Evolutionary conservation across 768 basidiomycete species (phyloP).

Genomic region (Lyophyllum semitale): DNA sequence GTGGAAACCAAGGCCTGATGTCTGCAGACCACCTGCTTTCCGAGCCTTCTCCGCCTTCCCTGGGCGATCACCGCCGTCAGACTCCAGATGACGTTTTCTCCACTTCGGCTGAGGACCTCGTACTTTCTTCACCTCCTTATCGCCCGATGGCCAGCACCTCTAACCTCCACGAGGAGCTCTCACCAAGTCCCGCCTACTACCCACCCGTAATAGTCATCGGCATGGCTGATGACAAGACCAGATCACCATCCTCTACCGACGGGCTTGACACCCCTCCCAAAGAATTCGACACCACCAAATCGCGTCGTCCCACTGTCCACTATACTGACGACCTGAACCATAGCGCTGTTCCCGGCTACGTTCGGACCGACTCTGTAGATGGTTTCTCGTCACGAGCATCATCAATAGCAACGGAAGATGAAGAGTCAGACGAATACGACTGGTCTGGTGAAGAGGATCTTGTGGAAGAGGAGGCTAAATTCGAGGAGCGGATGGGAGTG

Average conservation of each 20-base stretch:
- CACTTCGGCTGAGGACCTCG: conserved; percentile 17
- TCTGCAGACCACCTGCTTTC: not conserved
- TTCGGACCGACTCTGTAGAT: conserved; percentile 31
- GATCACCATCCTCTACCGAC: conserved; percentile 19
- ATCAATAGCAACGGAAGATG: conserved; percentile 57
- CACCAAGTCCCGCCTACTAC: conserved; percentile 28
- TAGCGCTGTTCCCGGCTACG: conserved; percentile 26
- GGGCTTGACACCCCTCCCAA: conserved; percentile 19
- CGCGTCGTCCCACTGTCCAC: conserved; percentile 48
- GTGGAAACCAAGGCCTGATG: conserved; percentile 9
- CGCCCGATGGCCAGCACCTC: conserved; percentile 34
- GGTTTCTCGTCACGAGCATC: conserved; percentile 32
- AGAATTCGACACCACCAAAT: conserved; percentile 18
- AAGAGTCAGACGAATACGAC: conserved; percentile 65
- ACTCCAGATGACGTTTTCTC: conserved; percentile 10
- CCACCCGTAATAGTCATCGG: conserved; percentile 18
- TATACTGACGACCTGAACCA: conserved; percentile 46
- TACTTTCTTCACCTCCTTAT: conserved; percentile 38
- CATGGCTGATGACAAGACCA: conserved; percentile 19
- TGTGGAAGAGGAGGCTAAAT: conserved; percentile 68
- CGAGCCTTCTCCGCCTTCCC: not conserved
- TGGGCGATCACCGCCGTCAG: not conserved
- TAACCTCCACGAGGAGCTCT: conserved; percentile 25
- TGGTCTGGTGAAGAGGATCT: conserved; percentile 83
- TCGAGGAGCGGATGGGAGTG: conserved; percentile 59